Evolutionary conservation across 768 basidiomycete species (phyloP), one percentile per base, ranked within the genome.

Genomic region (Suillus fuscotomentosus): DNA sequence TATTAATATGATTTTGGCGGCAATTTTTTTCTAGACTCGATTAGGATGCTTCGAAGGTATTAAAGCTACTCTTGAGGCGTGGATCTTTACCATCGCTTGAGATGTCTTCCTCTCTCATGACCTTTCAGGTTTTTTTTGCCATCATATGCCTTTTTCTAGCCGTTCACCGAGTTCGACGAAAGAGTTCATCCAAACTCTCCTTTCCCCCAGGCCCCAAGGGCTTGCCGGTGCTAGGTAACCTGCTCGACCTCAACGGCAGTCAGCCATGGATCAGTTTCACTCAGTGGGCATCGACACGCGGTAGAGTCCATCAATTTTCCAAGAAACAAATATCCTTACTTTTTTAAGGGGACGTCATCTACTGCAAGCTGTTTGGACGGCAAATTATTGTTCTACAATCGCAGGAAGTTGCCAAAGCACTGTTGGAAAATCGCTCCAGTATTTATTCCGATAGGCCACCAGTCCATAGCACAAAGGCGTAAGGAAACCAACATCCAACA

Each of bases 361-460:
- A 74, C 53, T 71, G 77, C 34, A 68, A 65, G 22, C 67, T 77
- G 51, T 70, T 79, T 10, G 77, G 78, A 10, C 70, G 69, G 55
- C 68, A 70, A 39, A 70, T 80, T 48, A 61, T 81, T 41, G 55
- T 80, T 48, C 68, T 80, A 14, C 76, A 76, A 59, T 76, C 72
- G 42, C 59, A 63, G 42, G 68, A 73, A 59, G 62, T 71, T 13
- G 80, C 77, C 5, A 75, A 68, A 53, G 76, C 72, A 50, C 68
- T 81, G 1, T 67, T 82, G 22, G 76, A 81, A 24, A 75, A 76
- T 60, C 76, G 78, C 24, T 73, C 76, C 36, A 68, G 64, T 11
- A 66, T 71, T 60, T 82, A 81, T 61, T 80, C 80, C 13, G 80
- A 77, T 64, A 68, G 81, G 22, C 80, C 79, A 2, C 69, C 71